These are phyloP conservation scores for Chaetomiaceae sp. DNA, from an alignment of 2,329 filamentous ascomycete genomes.

Conservation along the genomic window DNA sequence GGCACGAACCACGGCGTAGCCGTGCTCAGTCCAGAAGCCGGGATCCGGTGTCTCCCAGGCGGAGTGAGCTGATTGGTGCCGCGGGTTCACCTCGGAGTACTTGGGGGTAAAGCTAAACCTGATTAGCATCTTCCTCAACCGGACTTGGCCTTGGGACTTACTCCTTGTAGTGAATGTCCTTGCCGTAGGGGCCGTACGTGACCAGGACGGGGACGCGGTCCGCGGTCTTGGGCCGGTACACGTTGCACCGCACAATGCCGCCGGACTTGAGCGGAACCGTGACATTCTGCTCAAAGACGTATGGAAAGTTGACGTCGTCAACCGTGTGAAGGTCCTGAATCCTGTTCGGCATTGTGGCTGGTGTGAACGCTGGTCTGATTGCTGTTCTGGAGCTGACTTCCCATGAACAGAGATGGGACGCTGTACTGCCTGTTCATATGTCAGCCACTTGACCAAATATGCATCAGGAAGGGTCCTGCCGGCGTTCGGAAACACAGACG, in stretches of 20 bases:
- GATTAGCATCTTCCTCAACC: not conserved
- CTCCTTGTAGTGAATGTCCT: conserved; percentile 60
- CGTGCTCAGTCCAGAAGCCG: conserved; percentile 50
- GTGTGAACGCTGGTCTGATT: too few species aligned
- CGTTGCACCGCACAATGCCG: conserved; percentile 29
- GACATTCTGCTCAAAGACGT: conserved; percentile 28
- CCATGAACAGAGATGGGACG: too few species aligned
- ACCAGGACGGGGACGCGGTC: conserved; percentile 52
- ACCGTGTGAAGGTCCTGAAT: conserved; percentile 6
- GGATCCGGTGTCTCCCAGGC: conserved; percentile 59
- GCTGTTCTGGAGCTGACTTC: too few species aligned
- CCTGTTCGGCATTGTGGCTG: conserved; percentile 9
- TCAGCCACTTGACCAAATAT: not conserved
- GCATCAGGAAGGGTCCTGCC: not conserved
- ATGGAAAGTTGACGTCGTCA: conserved; percentile 8
- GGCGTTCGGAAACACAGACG: not conserved
- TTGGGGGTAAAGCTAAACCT: conserved; percentile 34
- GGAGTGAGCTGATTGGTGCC: conserved; percentile 50
- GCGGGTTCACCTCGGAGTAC: conserved; percentile 48
- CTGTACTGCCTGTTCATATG: too few species aligned
- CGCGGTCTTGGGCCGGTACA: conserved; percentile 27
- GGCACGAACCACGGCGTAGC: conserved; percentile 52
- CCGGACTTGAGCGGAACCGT: conserved; percentile 28
- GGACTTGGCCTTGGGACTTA: not conserved
- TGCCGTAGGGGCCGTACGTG: conserved; percentile 71